Conservation (phyloP, 1,284 basidiomycete species). For the Prillingera fragicola region DNA sequence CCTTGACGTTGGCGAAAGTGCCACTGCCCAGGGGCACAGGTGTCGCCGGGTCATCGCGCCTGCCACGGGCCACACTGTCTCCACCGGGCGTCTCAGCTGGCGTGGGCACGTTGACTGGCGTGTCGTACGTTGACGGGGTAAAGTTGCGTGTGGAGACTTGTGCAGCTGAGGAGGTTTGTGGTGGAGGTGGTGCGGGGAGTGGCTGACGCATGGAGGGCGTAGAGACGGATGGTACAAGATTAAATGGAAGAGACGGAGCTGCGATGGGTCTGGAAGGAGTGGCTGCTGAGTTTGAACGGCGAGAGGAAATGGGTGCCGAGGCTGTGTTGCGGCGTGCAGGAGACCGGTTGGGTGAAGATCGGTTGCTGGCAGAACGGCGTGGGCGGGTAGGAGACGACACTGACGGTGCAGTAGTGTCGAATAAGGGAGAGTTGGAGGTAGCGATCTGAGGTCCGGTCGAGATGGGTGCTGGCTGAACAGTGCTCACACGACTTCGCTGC, state of each 20-base stretch:
- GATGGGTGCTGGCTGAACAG: background rate
- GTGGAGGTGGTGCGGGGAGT: background rate
- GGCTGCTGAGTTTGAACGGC: too few relatives aligned
- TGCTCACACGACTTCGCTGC: background rate
- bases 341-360: background rate
- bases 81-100: slow-evolving; percentile 5
- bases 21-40: slow-evolving; percentile 26
- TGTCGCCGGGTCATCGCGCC: slow-evolving; percentile 26
- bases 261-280: too few relatives aligned
- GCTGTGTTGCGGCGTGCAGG: too few relatives aligned
- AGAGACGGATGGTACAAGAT: slow-evolving; percentile 7
- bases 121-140: background rate
- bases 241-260: too few relatives aligned
- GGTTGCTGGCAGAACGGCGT: background rate
- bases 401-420: background rate
- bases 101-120: slow-evolving; percentile 5
- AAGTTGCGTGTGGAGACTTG: background rate
- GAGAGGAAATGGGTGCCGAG: too few relatives aligned
- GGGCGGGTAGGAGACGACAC: background rate
- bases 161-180: background rate
- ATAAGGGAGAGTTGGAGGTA: background rate
- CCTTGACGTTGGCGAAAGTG: slow-evolving; percentile 11
- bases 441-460: background rate
- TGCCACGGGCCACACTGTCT: slow-evolving; percentile 16
- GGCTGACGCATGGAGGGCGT: slow-evolving; percentile 6